Evolutionary conservation across 129 eudicot genomes (phyloP), one percentile per base, ranked within the genome.

Genomic region (Artemisia argyi): DNA sequence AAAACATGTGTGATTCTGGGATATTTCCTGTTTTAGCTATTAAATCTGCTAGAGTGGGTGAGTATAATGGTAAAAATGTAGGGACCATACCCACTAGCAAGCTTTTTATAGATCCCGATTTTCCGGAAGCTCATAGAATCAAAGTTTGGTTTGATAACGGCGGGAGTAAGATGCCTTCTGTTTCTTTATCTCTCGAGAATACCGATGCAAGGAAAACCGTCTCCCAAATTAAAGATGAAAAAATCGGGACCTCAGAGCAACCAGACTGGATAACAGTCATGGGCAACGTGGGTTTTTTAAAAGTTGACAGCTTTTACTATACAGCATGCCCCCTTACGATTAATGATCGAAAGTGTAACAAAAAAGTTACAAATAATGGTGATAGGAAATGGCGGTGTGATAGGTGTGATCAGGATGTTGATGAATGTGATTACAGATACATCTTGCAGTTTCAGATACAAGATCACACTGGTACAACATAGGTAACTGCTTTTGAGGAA

Each of bases 341-440:
- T 4, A 89, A 85, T 9, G 96, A 85, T 35, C 83, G 96, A 32
- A 75, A 83, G 71, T 95, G 99, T 80, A 85, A 26, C 78, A 95
- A 90, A 79, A 95, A 95, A 84, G 99, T 95, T 57, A 79, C 84
- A 65, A 78, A 86, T 44, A 88, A 88, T 63, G 96, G 95, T 11
- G 96, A 95, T 69, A 97, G 99, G 22, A 88, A 78, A 78, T 95
- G 99, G 99, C 71, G 84, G 11, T 95, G 99, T 67, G 97, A 88
- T 54, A 88, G 75, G 78, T 95, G 97, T 78, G 94, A 90, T 67
- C 69, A 86, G 68, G 51, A 72, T 3, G 77, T 94, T 69, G 86
- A 88, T 16, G 79, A 90, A 48, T 88, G 96, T 73, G 97, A 94
- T 42, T 88, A 85, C 54, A 73, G 96, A 74, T 95, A 95, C 69